Evolutionary conservation across 2,329 filamentous ascomycete genomes (phyloP).

Genomic region (Fulvia fulva): DNA sequence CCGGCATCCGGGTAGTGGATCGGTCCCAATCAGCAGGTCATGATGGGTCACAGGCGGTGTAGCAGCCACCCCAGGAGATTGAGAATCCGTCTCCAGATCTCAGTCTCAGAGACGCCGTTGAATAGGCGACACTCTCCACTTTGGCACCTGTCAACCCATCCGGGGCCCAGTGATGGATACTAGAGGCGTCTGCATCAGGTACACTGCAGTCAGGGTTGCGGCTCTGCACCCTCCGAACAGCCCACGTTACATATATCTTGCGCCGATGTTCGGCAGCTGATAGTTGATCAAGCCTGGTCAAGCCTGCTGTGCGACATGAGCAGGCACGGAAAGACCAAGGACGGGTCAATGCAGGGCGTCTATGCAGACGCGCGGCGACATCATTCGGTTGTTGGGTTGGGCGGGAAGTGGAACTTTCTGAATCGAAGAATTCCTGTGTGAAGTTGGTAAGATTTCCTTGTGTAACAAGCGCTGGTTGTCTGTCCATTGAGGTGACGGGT

Average conservation of each 20-base stretch:
- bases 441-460: neutral
- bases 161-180: neutral
- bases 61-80: neutral
- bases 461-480: neutral
- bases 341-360: constrained; percentile 6
- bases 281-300: neutral
- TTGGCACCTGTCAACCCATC: constrained; percentile 18
- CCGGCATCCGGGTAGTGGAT: constrained; percentile 8
- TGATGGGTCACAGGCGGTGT: constrained; percentile 3
- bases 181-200: neutral
- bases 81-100: neutral
- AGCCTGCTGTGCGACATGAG: constrained; percentile 1
- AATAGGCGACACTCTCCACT: constrained; percentile 4
- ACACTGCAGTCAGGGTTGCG: neutral
- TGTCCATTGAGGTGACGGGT: neutral
- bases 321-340: constrained; percentile 4
- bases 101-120: constrained; percentile 6
- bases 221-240: constrained; percentile 1
- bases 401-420: neutral
- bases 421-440: constrained; percentile 12
- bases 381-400: constrained; percentile 10
- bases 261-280: constrained; percentile 1
- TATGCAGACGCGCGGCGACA: constrained; percentile 16
- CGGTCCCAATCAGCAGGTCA: neutral
- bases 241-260: constrained; percentile 10